Percentiles rank a stretch among this genome's conserved stretches.
phyloP scores from a whole-genome alignment of 345 rosid species.

The Ricinus communis region DNA sequence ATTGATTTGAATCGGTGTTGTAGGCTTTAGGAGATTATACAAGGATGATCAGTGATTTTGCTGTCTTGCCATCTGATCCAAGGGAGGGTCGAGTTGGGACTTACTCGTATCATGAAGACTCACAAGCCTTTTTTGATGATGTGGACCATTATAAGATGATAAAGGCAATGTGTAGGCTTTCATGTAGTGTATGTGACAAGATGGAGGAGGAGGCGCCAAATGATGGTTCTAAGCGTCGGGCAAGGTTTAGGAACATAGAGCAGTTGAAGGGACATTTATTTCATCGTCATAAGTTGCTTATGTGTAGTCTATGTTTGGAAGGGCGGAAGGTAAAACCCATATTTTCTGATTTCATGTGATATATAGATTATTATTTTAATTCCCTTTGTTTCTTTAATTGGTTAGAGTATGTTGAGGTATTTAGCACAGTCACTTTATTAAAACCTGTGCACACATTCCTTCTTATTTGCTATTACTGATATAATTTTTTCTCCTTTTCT shows the following conservation, averaged over 20 bases:
- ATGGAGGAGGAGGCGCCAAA: conserved; percentile 56
- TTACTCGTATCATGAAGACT: conserved; percentile 86
- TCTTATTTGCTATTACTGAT: background rate
- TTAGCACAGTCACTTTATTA: background rate
- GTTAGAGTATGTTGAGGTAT: background rate
- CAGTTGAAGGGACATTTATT: conserved; percentile 92
- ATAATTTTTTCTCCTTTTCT: too few species aligned
- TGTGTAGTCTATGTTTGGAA: conserved; percentile 93
- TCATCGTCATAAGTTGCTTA: conserved; percentile 72
- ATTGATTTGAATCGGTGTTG: conserved; percentile 5
- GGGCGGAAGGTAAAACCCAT: conserved; percentile 69
- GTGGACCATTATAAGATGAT: conserved; percentile 91
- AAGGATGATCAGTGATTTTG: conserved; percentile 79
- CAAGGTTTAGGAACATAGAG: conserved; percentile 71
- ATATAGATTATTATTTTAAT: conserved; percentile 5
- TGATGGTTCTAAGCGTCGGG: conserved; percentile 60
- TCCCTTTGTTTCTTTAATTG: background rate
- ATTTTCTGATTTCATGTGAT: background rate
- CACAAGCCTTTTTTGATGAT: conserved; percentile 86
- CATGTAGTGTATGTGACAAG: conserved; percentile 82
- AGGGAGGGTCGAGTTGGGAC: conserved; percentile 78
- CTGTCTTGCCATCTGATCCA: conserved; percentile 70
- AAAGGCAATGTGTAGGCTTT: conserved; percentile 97
- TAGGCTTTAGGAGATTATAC: conserved; percentile 96
- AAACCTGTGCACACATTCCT: too few species aligned